Evolutionary conservation across 345 rosid species (phyloP).

Genomic region (Anacardium occidentale): DNA sequence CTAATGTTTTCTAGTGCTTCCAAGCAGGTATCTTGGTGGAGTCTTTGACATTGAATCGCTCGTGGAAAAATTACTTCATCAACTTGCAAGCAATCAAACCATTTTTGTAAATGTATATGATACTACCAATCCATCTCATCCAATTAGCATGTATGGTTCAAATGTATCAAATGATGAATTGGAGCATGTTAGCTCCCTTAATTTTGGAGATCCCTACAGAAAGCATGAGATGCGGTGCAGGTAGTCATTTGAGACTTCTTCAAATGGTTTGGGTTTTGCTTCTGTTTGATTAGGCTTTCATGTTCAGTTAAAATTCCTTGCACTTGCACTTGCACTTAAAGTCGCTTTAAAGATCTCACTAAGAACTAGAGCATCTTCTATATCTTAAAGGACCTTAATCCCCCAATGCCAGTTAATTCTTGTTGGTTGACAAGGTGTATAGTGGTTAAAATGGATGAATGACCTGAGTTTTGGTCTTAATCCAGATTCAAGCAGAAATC

Average conservation of each 20-base stretch:
- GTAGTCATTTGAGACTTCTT: slow-evolving; percentile 34
- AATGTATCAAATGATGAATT: slow-evolving; percentile 53
- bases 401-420: neutral
- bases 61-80: slow-evolving; percentile 91
- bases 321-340: neutral
- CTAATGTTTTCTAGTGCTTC: slow-evolving; percentile 16
- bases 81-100: slow-evolving; percentile 92
- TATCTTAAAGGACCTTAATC: neutral
- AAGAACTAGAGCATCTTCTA: slow-evolving; percentile 8
- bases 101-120: slow-evolving; percentile 91
- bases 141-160: slow-evolving; percentile 96
- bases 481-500: slow-evolving; percentile 81
- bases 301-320: neutral
- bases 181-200: slow-evolving; percentile 66
- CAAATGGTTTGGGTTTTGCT: neutral
- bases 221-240: slow-evolving; percentile 99
- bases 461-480: slow-evolving; percentile 15
- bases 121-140: slow-evolving; percentile 57
- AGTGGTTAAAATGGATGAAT: slow-evolving; percentile 8
- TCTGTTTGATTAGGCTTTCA: slow-evolving; percentile 10
- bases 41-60: slow-evolving; percentile 85
- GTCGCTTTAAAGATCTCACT: neutral
- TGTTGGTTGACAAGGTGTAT: neutral
- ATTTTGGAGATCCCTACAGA: slow-evolving; percentile 92
- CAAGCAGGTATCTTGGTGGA: slow-evolving; percentile 87